A percentile compares a stretch with the other conserved stretches of the same genome.
These are phyloP conservation scores for Sporothrix brasiliensis DNA, from an alignment of 2,329 filamentous ascomycete genomes.

Conservation along the genomic window DNA sequence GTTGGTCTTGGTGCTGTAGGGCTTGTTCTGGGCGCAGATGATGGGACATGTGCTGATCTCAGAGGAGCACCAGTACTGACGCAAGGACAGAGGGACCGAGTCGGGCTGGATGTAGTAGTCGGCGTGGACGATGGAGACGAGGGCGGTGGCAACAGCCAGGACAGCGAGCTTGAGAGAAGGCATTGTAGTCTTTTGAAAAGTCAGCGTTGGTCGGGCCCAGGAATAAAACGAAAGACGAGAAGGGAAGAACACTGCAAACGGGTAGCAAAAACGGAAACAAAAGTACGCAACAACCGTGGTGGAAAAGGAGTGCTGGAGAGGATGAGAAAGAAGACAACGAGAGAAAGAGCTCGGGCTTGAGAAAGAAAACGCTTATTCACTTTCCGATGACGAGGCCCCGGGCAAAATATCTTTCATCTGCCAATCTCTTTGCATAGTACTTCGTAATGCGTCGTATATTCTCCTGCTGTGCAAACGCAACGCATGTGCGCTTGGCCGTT, in stretches of 20 bases:
- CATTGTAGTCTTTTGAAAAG: slow-evolving; percentile 47
- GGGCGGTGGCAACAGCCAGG: slow-evolving; percentile 57
- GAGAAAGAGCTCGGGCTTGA: background rate
- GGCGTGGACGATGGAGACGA: slow-evolving; percentile 57
- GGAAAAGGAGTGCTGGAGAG: background rate
- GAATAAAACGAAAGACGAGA: background rate
- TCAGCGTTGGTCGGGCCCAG: background rate
- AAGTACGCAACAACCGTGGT: background rate
- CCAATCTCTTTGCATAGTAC: too few relatives aligned
- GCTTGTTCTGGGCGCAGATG: slow-evolving; percentile 67
- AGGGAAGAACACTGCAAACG: background rate
- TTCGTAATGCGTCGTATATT: background rate
- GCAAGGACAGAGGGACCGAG: slow-evolving; percentile 55
- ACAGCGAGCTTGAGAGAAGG: slow-evolving; percentile 57
- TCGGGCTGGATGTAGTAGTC: slow-evolving; percentile 65
- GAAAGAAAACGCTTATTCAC: background rate
- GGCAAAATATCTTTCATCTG: background rate
- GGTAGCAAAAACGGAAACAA: background rate
- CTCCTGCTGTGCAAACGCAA: slow-evolving; percentile 23
- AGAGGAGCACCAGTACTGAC: slow-evolving; percentile 66
- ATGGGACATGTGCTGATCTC: slow-evolving; percentile 68
- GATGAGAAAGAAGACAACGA: background rate
- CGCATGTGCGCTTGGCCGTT: slow-evolving; percentile 22
- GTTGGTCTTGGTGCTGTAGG: slow-evolving; percentile 61
- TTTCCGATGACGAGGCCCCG: background rate